Base-by-base conservation (phyloP, 257 asterid genomes). In the Craterostigma plantagineum region DNA sequence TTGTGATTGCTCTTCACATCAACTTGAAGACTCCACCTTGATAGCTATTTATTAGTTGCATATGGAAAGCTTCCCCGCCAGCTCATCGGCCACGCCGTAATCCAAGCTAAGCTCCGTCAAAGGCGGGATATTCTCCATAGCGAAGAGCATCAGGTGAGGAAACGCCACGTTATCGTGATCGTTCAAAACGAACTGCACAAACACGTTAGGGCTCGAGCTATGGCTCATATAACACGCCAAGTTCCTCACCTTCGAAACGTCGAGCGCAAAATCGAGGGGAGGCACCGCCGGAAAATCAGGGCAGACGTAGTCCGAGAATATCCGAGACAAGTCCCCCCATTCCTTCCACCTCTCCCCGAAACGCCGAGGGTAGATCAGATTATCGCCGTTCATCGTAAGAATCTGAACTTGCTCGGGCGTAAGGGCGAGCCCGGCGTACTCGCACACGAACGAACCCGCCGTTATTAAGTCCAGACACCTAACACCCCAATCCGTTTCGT, bases 401-500 rank as follows among this genome's bases (percentile, higher is more conserved):
- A 82, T 14, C 42, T 64, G 68, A 6, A 72, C 82, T 50, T 81
- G 94, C 59, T 68, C 83, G 7, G 64, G 69, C 1, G 92, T 82
- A 48, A 82, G 85, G 53, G 69, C 76, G 39, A 82, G 75, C 38
- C 94, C 95, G 2, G 93, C 46, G 46, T 68, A 79, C 67, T 79
- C 93, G 54, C 91, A 73, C 23, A 79, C 67, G 60, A 79, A 83
- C 12, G 91, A 66, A 23, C 93, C 95, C 47, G 93, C 95, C 50
- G 67, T 86, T 50, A 83, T 76, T 66, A 79, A 49, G 57, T 83
- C 91, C 59, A 83, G 47, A 5, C 93, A 73, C 57, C 95, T 71
- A 52, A 83, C 81, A 13, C 92, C 92, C 95, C 95, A 83, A 35
- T 81, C 79, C 17, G 95, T 83, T 58, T 73, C 92, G 50, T 65